Evolutionary conservation across 306 rosid genomes (phyloP).

Genomic region (Ormosia semicastrata): DNA sequence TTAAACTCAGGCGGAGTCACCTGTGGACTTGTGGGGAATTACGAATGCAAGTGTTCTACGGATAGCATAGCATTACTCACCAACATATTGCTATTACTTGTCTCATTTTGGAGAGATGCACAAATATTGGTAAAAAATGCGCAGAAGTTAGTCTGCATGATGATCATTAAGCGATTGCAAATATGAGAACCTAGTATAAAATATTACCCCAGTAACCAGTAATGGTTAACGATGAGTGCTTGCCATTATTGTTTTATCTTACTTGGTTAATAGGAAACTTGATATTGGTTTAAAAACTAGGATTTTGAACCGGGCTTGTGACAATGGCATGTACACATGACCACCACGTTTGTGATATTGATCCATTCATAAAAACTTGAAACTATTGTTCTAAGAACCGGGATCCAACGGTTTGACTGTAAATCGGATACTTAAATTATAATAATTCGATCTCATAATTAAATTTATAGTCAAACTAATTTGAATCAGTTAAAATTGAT

Average conservation of each 20-base stretch:
- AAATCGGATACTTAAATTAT: no score
- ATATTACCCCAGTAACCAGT: not conserved
- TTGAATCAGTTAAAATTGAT: no score
- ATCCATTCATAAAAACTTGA: not conserved
- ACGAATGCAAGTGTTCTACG: not conserved
- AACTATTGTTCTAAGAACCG: no score
- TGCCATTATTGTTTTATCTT: not conserved
- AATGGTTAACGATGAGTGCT: not conserved
- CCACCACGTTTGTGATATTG: not conserved
- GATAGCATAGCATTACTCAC: not conserved
- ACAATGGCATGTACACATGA: not conserved
- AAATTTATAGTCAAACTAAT: no score
- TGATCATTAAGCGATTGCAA: not conserved
- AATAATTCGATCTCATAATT: no score
- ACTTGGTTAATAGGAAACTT: not conserved
- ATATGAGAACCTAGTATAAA: not conserved
- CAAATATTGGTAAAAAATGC: not conserved
- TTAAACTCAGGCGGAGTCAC: not conserved
- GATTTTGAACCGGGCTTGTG: not conserved
- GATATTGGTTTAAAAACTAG: not conserved
- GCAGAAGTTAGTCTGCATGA: not conserved
- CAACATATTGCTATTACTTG: not conserved
- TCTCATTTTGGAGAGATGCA: not conserved
- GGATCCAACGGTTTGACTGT: no score
- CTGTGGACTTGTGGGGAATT: not conserved